phyloP scores from a whole-genome alignment of 2,329 filamentous ascomycete species.

The Claviceps africana region DNA sequence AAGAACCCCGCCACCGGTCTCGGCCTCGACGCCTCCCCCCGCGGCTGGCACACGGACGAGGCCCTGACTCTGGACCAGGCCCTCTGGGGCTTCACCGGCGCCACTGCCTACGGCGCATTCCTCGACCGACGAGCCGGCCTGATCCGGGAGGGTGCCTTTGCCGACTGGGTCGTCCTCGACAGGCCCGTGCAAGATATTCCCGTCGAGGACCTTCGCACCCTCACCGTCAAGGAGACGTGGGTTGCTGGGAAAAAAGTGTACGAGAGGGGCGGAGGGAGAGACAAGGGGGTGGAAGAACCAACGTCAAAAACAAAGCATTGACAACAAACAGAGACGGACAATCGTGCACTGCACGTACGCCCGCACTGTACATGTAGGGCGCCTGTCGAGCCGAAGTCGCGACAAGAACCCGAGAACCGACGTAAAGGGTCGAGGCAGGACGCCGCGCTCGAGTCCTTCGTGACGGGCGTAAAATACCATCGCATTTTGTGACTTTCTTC shows the following conservation, averaged over 20 bases:
- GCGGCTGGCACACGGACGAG: constrained; percentile 48
- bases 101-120: constrained; percentile 45
- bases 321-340: neutral
- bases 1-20: constrained; percentile 42
- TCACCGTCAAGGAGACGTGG: constrained; percentile 54
- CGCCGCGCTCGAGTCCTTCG: no score
- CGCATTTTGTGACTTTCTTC: no score
- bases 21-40: constrained; percentile 29
- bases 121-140: constrained; percentile 44
- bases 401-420: no score
- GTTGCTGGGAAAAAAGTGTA: constrained; percentile 44
- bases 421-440: no score
- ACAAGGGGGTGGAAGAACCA: neutral
- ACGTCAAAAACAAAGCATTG: neutral
- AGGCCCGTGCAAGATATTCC: constrained; percentile 35
- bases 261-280: neutral
- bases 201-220: constrained; percentile 36
- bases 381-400: no score
- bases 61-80: constrained; percentile 45
- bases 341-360: no score
- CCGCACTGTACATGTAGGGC: no score
- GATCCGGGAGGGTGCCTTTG: constrained; percentile 46
- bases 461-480: no score
- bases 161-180: constrained; percentile 60
- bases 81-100: constrained; percentile 46